Conservation (phyloP, 2,329 filamentous ascomycete species). For the Sclerotiophoma versabilis region DNA sequence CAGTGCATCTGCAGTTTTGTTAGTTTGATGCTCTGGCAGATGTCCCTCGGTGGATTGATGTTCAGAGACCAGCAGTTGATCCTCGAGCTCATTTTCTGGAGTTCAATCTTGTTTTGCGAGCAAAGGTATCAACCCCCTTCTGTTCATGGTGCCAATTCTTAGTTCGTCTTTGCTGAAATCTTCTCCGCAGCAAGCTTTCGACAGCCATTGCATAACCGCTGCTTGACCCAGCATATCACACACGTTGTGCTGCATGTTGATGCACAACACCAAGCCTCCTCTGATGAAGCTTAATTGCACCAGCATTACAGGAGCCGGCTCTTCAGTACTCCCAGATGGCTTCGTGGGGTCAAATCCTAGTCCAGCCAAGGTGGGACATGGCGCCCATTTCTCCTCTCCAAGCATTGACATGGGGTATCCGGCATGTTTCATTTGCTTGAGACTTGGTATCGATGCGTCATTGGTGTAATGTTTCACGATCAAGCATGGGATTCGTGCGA, state of each 20-base stretch:
- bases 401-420: slow-evolving; percentile 59
- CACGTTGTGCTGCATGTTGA: slow-evolving; percentile 57
- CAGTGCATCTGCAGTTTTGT: not conserved
- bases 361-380: slow-evolving; percentile 50
- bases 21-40: not conserved
- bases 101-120: not conserved
- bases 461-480: not conserved
- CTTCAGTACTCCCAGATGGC: slow-evolving; percentile 21
- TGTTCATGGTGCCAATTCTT: slow-evolving; percentile 48
- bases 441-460: slow-evolving; percentile 43
- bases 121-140: not conserved
- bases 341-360: slow-evolving; percentile 20
- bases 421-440: slow-evolving; percentile 48
- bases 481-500: not conserved
- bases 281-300: slow-evolving; percentile 59
- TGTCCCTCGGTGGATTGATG: not conserved
- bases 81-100: not conserved
- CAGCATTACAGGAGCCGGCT: slow-evolving; percentile 51
- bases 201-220: slow-evolving; percentile 56
- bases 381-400: slow-evolving; percentile 53
- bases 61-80: not conserved
- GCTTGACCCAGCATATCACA: slow-evolving; percentile 62
- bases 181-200: slow-evolving; percentile 58
- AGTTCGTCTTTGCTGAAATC: slow-evolving; percentile 58
- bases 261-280: slow-evolving; percentile 59